Base-by-base conservation (phyloP, 768 basidiomycete genomes). In the Auricularia heimuer region DNA sequence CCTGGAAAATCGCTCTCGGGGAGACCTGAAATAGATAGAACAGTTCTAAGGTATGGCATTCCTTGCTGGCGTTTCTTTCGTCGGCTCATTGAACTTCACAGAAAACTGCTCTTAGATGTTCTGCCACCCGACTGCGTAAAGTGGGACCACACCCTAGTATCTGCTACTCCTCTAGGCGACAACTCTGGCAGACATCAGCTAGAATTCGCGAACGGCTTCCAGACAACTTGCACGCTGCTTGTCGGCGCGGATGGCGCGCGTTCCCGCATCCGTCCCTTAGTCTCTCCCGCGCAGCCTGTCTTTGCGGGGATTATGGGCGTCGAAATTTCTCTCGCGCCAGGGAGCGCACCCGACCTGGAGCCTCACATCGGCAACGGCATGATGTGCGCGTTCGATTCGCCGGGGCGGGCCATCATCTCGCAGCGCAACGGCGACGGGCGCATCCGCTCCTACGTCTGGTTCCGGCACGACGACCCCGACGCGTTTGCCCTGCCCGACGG, bases 221-320 rank as follows among this genome's bases (percentile, higher is more conserved):
- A 63, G 3, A 65, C 56, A 54, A 66, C 47, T 4, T 64, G 47
- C 47, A 51, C 47, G 3, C 47, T 75, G 62, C 64, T 77, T 51
- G 67, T 78, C 54, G 77, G 77, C 10, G 77, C 77, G n/a, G 77
- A 78, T 60, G 79, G 80, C 6, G 72, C 79, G 3, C 78, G 77
- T 74, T 78, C 77, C 16, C 72, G 71, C 64, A 70, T 77, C 7
- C 77, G 79, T 14, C 67, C 71, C 3, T 67, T 77, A 58, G 64
- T 79, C 34, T 72, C 74, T 33, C 60, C 71, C 24, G 69, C 70
- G 11, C 63, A 64, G 39, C 77, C 79, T 4, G 61, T 67, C 39
- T 80, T 77, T 68, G 71, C 72, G 12, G 78, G 77, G 7, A 68
- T 71, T 3, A 64, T 66, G 16, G 67, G 71, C 51, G 64, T 68